phyloP scores from a whole-genome alignment of 441 rosid genomes.

The Arabidopsis hybrid region DNA sequence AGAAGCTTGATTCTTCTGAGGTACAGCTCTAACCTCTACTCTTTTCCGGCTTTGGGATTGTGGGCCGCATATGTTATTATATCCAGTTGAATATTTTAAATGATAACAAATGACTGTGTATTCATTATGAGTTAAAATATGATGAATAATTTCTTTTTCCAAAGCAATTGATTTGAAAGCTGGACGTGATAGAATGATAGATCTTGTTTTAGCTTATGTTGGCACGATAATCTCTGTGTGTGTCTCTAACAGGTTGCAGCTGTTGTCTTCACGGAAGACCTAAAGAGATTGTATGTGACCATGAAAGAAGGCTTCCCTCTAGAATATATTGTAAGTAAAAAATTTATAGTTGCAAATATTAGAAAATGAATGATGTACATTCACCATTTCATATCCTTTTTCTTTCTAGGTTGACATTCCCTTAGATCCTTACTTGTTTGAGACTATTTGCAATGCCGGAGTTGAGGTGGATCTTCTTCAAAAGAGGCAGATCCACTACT shows the following conservation, averaged over 20 bases:
- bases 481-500: slow-evolving; percentile 87
- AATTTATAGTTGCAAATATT: slow-evolving; percentile 25
- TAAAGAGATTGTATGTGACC: slow-evolving; percentile 84
- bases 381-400: slow-evolving; percentile 37
- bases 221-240: slow-evolving; percentile 1
- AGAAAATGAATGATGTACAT: slow-evolving; percentile 35
- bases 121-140: slow-evolving; percentile 9
- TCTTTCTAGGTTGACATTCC: slow-evolving; percentile 85
- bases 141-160: not conserved
- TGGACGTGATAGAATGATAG: not conserved
- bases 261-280: slow-evolving; percentile 93
- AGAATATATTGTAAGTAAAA: slow-evolving; percentile 83
- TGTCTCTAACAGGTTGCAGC: slow-evolving; percentile 80
- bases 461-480: slow-evolving; percentile 97
- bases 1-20: slow-evolving; percentile 93
- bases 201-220: slow-evolving; percentile 19
- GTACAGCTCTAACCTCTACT: slow-evolving; percentile 48
- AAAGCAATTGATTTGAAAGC: not conserved
- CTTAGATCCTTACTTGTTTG: slow-evolving; percentile 93
- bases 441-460: slow-evolving; percentile 81
- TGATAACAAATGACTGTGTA: not conserved
- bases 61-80: slow-evolving; percentile 4
- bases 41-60: slow-evolving; percentile 6
- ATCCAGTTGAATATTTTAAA: not conserved
- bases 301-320: slow-evolving; percentile 98